phyloP scores from a whole-genome alignment of 352 stramenopile species.

The Phytophthora foliorum region DNA sequence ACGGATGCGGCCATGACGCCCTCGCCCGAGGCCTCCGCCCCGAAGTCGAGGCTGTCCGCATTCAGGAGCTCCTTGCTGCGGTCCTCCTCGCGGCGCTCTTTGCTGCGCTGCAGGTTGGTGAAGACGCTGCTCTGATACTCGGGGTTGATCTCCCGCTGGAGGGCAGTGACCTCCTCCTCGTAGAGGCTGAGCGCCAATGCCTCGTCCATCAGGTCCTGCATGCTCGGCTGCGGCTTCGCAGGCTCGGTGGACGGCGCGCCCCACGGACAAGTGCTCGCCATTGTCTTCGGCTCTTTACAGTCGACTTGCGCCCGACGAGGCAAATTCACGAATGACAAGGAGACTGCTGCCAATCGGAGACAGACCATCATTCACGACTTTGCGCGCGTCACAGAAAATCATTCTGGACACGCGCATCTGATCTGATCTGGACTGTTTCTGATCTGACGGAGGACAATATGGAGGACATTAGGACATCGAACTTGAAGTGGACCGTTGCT shows the following conservation, averaged over 20 bases:
- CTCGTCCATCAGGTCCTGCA: slow-evolving; percentile 83
- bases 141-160: slow-evolving; percentile 52
- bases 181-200: slow-evolving; percentile 70
- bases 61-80: slow-evolving; percentile 45
- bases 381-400: not conserved
- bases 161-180: slow-evolving; percentile 59
- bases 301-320: not conserved
- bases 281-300: not conserved
- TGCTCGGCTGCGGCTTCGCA: slow-evolving; percentile 36
- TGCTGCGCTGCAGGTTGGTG: slow-evolving; percentile 44
- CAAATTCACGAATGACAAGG: slow-evolving; percentile 38
- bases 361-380: slow-evolving; percentile 31
- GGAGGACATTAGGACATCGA: not conserved
- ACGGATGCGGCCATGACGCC: slow-evolving; percentile 17
- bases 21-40: slow-evolving; percentile 25
- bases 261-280: slow-evolving; percentile 43
- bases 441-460: not conserved
- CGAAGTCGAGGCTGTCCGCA: slow-evolving; percentile 52
- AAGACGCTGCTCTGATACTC: slow-evolving; percentile 51
- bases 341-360: not conserved
- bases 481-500: not conserved
- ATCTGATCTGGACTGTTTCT: slow-evolving; percentile 23
- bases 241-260: slow-evolving; percentile 8
- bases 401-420: slow-evolving; percentile 15
- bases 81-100: slow-evolving; percentile 43